These are phyloP conservation scores for Psilocybe sp. DNA, from an alignment of 768 basidiomycete genomes.

Conservation along the genomic window DNA sequence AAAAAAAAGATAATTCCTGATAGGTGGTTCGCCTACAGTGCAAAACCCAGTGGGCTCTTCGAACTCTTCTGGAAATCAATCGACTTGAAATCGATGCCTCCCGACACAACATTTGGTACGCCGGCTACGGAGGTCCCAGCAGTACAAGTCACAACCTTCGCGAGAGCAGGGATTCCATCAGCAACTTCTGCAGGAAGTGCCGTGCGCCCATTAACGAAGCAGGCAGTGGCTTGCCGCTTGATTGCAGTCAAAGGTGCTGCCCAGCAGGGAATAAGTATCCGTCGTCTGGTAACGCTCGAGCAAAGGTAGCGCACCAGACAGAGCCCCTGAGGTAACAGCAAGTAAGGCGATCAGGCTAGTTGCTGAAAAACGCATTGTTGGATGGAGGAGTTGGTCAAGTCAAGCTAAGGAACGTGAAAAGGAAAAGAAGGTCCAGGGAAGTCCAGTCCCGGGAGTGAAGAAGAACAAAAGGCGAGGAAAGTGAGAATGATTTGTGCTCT, in stretches of 20 bases:
- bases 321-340: no score
- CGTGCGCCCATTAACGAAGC: conserved; percentile 8
- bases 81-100: conserved; percentile 11
- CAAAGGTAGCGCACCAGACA: no score
- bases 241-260: neutral
- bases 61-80: conserved; percentile 14
- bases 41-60: conserved; percentile 14
- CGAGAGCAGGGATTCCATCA: conserved; percentile 5
- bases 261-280: no score
- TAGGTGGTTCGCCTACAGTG: conserved; percentile 2
- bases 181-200: conserved; percentile 15
- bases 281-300: no score
- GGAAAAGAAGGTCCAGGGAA: no score
- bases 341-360: no score
- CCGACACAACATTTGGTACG: conserved; percentile 11
- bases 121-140: conserved; percentile 7
- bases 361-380: no score
- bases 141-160: conserved; percentile 8
- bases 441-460: no score
- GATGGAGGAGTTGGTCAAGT: no score
- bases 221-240: conserved; percentile 10
- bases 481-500: no score
- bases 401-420: no score
- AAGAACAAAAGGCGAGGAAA: no score
- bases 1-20: neutral